A percentile compares a stretch with the other conserved stretches of the same genome.
Evolutionary conservation across 371 early-diverging fungal species (phyloP).

Genomic region (Mortierella sp.): DNA sequence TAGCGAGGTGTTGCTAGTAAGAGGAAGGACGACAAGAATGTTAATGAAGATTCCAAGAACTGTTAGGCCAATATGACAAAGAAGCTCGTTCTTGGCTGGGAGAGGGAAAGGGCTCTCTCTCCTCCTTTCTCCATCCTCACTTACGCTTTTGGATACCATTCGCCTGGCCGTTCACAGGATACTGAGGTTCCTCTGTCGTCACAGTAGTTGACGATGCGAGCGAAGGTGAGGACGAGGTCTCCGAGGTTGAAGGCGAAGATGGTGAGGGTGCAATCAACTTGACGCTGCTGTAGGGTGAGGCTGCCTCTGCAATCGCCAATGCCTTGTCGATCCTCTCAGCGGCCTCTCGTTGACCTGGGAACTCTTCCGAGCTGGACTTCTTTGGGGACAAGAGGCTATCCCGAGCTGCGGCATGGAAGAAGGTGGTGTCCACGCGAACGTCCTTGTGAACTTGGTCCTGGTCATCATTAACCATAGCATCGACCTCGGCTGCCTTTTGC

Average conservation of each 20-base stretch:
- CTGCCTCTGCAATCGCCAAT: constrained; percentile 1
- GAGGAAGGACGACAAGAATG: neutral
- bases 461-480: too few species aligned
- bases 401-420: too few species aligned
- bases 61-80: too few species aligned
- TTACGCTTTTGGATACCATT: too few species aligned
- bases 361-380: neutral
- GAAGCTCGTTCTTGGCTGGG: too few species aligned
- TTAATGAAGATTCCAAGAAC: too few species aligned
- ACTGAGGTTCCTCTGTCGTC: neutral
- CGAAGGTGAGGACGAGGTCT: neutral
- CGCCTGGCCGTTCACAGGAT: neutral
- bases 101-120: too few species aligned
- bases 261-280: neutral
- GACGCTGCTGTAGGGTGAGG: constrained; percentile 5
- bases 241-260: neutral
- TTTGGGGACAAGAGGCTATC: neutral
- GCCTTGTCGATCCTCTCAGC: constrained; percentile 9
- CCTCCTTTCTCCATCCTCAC: too few species aligned
- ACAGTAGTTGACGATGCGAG: neutral
- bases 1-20: constrained; percentile 3
- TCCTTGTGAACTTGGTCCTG: too few species aligned
- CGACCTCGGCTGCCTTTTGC: too few species aligned
- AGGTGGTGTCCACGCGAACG: too few species aligned
- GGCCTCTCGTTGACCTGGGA: neutral